These are phyloP conservation scores for Thalassia testudinum DNA, from an alignment of 116 monocot species.

Conservation along the genomic window DNA sequence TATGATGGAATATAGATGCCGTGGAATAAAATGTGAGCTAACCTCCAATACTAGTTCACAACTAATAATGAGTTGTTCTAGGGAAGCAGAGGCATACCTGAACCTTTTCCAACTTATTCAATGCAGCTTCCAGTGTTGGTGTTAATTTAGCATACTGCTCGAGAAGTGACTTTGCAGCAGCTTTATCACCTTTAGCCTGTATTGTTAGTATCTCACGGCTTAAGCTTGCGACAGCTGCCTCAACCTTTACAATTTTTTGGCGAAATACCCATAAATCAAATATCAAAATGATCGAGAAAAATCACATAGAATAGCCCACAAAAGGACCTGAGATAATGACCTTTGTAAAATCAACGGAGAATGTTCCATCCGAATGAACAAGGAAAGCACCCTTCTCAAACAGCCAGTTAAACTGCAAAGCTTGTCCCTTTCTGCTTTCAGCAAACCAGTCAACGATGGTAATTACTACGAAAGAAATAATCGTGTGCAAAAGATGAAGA, in stretches of 20 bases:
- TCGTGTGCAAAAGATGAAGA: neutral
- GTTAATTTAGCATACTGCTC: constrained; percentile 51
- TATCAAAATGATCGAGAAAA: neutral
- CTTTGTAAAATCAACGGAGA: constrained; percentile 80
- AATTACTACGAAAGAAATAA: neutral
- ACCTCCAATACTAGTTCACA: neutral
- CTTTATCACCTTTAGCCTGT: constrained; percentile 89
- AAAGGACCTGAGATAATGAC: constrained; percentile 12
- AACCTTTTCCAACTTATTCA: constrained; percentile 60
- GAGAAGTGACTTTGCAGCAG: constrained; percentile 56
- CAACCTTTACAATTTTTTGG: constrained; percentile 49
- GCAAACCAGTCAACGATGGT: constrained; percentile 3
- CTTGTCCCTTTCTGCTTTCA: constrained; percentile 75
- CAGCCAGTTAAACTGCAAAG: constrained; percentile 91
- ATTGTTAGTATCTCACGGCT: constrained; percentile 80
- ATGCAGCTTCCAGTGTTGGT: constrained; percentile 31
- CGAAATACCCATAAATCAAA: no score
- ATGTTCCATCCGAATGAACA: constrained; percentile 52
- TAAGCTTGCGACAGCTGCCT: constrained; percentile 65
- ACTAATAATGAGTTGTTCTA: neutral
- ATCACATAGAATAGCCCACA: neutral
- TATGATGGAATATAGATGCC: neutral
- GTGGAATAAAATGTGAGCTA: neutral
- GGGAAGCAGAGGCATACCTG: constrained; percentile 24
- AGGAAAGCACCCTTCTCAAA: constrained; percentile 64